Evolutionary conservation across 1,284 basidiomycete genomes (phyloP), one percentile per base, ranked within the genome.

Genomic region (Ustilago lituana): DNA sequence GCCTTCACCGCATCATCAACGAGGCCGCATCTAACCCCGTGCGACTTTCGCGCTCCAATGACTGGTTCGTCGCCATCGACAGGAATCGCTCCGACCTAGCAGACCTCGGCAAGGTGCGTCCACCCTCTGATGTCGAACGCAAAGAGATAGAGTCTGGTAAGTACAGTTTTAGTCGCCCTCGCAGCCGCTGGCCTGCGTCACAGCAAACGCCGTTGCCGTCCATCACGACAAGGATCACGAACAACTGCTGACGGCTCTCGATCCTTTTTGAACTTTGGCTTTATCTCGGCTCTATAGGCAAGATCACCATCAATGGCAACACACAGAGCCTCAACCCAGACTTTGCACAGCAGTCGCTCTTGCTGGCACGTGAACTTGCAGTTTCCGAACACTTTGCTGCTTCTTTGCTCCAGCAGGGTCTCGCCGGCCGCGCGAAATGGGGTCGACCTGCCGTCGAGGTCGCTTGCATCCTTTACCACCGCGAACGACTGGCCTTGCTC

Each of bases 301-400:
- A 64, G 24, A 75, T 82, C 61, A 74, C 74, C 26, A 67, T 81
- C 55, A 65, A 74, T 12, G 79, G 78, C 20, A 47, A 49, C 8
- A 51, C 68, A 4, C 74, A 77, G 50, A 58, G 56, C 24, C 60
- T 82, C 57, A 78, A 80, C 31, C 60, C 68, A 6, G 80, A 82
- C 56, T 82, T 77, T 64, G 70, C 78, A 8, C 74, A 77, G 36
- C 75, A 76, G 54, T 71, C 77, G 46, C 64, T 80, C 5, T 47
- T 77, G 20, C 68, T 82, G 15, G 59, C 79, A 7, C 69, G 70
- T 24, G 65, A 76, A 43, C 60, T 81, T 4, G 22, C 52, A 23
- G 69, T 81, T 29, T 81, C 80, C 22, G 80, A 80, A 47, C 60
- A 62, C 36, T 81, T 74, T 49, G 77, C 79, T 14, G 80, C 80